phyloP scores from a whole-genome alignment of 2,329 filamentous ascomycete genomes.

The Didymella arachidicola region DNA sequence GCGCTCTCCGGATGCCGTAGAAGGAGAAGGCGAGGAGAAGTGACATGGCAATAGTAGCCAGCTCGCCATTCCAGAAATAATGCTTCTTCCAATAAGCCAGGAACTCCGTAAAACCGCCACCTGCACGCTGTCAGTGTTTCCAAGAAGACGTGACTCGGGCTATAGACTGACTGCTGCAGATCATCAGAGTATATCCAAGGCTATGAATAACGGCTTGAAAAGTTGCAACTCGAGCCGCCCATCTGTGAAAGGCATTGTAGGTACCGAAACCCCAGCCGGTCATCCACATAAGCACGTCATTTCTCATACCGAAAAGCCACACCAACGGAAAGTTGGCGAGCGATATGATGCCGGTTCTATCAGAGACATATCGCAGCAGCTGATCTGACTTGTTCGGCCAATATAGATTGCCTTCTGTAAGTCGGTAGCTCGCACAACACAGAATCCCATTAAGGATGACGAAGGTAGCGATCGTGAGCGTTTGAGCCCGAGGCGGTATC shows the following conservation, averaged over 20 bases:
- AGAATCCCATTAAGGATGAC: constrained; percentile 56
- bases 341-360: constrained; percentile 70
- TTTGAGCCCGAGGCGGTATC: constrained; percentile 59
- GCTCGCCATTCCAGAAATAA: constrained; percentile 61
- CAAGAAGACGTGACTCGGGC: not conserved
- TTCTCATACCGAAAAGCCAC: constrained; percentile 72
- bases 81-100: constrained; percentile 50
- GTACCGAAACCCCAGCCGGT: constrained; percentile 74
- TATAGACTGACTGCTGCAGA: constrained; percentile 41
- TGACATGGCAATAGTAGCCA: constrained; percentile 57
- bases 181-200: constrained; percentile 62
- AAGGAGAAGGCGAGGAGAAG: constrained; percentile 57
- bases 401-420: constrained; percentile 58
- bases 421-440: constrained; percentile 55
- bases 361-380: constrained; percentile 64
- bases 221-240: constrained; percentile 69
- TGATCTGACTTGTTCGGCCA: constrained; percentile 49
- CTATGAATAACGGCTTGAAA: constrained; percentile 70
- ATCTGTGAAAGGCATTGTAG: constrained; percentile 73
- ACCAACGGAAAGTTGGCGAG: constrained; percentile 70
- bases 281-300: constrained; percentile 70
- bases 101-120: constrained; percentile 51
- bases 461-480: constrained; percentile 55
- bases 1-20: constrained; percentile 60
- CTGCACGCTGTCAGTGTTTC: constrained; percentile 6